Conservation (phyloP, 257 asterid genomes). For the Scutellaria minor region DNA sequence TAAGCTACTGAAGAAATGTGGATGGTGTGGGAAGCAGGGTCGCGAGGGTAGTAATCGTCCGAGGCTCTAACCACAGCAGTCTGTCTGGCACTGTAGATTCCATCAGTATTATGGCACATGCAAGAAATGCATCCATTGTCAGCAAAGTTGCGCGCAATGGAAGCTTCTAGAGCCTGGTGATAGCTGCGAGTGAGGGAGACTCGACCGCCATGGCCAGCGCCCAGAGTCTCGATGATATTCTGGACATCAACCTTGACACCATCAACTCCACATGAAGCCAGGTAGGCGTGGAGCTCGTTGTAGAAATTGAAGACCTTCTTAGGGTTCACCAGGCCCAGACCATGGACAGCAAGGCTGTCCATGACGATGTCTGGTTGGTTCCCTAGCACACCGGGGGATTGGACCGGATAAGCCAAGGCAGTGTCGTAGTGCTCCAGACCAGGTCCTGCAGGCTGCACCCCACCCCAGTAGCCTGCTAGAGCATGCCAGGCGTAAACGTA, state of each 20-base stretch:
- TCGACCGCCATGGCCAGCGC: slow-evolving; percentile 97
- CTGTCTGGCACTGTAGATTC: slow-evolving; percentile 79
- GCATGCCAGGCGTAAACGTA: slow-evolving; percentile 92
- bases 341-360: slow-evolving; percentile 95
- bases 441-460: slow-evolving; percentile 86
- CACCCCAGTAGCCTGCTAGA: slow-evolving; percentile 98
- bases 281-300: slow-evolving; percentile 89
- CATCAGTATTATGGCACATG: slow-evolving; percentile 98
- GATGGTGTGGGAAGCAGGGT: slow-evolving; percentile 93
- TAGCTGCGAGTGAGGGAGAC: slow-evolving; percentile 92
- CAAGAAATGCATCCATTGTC: slow-evolving; percentile 93
- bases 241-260: slow-evolving; percentile 99
- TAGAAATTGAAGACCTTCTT: slow-evolving; percentile 87
- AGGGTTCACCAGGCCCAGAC: slow-evolving; percentile 90
- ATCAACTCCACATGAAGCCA: slow-evolving; percentile 93
- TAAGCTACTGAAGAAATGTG: slow-evolving; percentile 91
- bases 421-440: slow-evolving; percentile 91
- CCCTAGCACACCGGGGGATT: slow-evolving; percentile 89
- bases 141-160: slow-evolving; percentile 74
- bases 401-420: slow-evolving; percentile 85
- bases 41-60: slow-evolving; percentile 91
- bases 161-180: slow-evolving; percentile 92
- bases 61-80: slow-evolving; percentile 91
- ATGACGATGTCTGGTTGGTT: slow-evolving; percentile 97
- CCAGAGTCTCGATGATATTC: slow-evolving; percentile 95